phyloP scores from a whole-genome alignment of 2,329 filamentous ascomycete genomes.

The Talaromyces sp. region DNA sequence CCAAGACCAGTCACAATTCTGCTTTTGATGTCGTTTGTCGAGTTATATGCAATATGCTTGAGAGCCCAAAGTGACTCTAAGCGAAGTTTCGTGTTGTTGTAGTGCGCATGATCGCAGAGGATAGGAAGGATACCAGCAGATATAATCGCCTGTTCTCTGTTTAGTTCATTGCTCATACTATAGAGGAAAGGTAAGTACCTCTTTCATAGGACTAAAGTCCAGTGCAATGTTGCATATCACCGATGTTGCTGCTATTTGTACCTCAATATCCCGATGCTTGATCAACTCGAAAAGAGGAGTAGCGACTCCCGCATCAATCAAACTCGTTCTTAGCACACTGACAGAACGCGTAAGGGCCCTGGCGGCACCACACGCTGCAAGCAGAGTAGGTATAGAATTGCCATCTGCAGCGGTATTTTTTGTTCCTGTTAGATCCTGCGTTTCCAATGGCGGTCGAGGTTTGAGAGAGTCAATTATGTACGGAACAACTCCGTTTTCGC shows the following conservation, averaged over 20 bases:
- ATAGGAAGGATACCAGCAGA: conserved; percentile 71
- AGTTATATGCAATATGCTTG: conserved; percentile 79
- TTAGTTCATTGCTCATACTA: neutral
- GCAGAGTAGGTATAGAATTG: conserved; percentile 73
- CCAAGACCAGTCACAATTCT: conserved; percentile 73
- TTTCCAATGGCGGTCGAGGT: conserved; percentile 44
- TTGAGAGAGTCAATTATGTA: conserved; percentile 82
- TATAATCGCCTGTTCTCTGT: conserved; percentile 59
- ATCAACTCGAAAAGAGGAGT: conserved; percentile 74
- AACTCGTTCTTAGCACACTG: conserved; percentile 74
- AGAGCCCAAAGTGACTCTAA: conserved; percentile 89
- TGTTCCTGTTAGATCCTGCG: conserved; percentile 27
- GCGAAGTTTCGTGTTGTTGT: conserved; percentile 71
- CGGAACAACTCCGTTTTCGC: conserved; percentile 74
- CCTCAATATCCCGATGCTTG: conserved; percentile 68
- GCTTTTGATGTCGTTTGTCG: conserved; percentile 69
- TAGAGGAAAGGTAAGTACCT: conserved; percentile 51
- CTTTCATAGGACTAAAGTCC: conserved; percentile 87
- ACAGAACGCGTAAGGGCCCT: conserved; percentile 82
- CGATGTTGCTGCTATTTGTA: conserved; percentile 81
- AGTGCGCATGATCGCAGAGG: conserved; percentile 80
- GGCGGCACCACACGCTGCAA: conserved; percentile 80
- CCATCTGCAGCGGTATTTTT: conserved; percentile 57
- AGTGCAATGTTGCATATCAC: conserved; percentile 80
- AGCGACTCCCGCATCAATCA: conserved; percentile 82